These are phyloP conservation scores for Glomus cerebriforme DNA, from an alignment of 192 early-diverging fungal species.

Conservation along the genomic window DNA sequence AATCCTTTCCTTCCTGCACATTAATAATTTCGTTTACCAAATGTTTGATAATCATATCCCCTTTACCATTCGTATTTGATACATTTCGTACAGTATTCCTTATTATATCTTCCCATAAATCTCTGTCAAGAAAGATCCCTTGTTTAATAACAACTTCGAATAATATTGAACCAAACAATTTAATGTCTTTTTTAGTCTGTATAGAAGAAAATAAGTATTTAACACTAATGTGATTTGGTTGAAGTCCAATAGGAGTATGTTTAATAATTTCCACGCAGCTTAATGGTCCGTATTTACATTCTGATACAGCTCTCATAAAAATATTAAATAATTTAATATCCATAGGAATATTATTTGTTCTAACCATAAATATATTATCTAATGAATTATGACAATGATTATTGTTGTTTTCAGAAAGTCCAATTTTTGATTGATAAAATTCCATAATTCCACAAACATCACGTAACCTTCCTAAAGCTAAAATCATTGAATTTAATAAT, in stretches of 20 bases:
- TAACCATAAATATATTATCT: neutral
- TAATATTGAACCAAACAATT: neutral
- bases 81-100: neutral
- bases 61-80: neutral
- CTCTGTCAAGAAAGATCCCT: neutral
- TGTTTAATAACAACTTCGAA: neutral
- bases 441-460: constrained; percentile 7
- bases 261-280: neutral
- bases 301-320: constrained; percentile 18
- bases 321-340: constrained; percentile 18
- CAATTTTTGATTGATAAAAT: constrained; percentile 6
- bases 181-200: neutral
- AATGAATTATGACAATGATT: neutral
- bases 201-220: constrained; percentile 26
- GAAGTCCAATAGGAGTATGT: constrained; percentile 2
- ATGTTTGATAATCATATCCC: neutral
- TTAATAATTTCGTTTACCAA: constrained; percentile 5
- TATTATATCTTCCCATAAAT: neutral
- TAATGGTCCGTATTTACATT: no score
- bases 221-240: constrained; percentile 9
- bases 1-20: neutral
- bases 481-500: constrained; percentile 19
- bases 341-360: neutral
- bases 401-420: neutral
- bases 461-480: constrained; percentile 8